phyloP scores from a whole-genome alignment of 2,329 filamentous ascomycete species.

The Beauveria medogensis region DNA sequence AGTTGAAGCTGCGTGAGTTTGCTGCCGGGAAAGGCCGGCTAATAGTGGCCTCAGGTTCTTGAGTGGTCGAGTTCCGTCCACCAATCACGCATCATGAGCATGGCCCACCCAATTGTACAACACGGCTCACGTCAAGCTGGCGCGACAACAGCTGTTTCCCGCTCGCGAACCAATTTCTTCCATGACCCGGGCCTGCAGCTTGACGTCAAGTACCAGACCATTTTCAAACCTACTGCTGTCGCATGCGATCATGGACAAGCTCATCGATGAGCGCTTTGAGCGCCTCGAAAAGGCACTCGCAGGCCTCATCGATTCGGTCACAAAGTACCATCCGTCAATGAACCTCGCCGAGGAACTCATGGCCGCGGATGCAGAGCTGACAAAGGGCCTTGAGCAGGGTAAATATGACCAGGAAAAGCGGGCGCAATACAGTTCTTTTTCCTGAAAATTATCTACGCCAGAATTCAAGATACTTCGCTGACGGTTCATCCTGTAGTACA shows the following conservation, averaged over 20 bases:
- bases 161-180: neutral
- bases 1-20: conserved; percentile 9
- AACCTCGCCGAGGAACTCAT: conserved; percentile 61
- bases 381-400: conserved; percentile 58
- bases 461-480: neutral
- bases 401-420: conserved; percentile 10
- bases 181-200: neutral
- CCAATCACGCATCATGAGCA: neutral
- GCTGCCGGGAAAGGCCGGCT: conserved; percentile 12
- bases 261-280: conserved; percentile 55
- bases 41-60: conserved; percentile 11
- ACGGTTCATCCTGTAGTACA: conserved; percentile 42
- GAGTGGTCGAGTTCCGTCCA: neutral
- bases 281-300: conserved; percentile 59
- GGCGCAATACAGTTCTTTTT: too few relatives aligned
- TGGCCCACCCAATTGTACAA: conserved; percentile 2
- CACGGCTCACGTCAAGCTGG: neutral
- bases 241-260: conserved; percentile 45
- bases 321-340: conserved; percentile 71
- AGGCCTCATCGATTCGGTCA: conserved; percentile 68
- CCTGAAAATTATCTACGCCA: neutral
- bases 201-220: neutral
- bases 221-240: neutral
- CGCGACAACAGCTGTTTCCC: neutral
- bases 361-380: conserved; percentile 60